Evolutionary conservation across 352 stramenopile genomes (phyloP).

Genomic region (Phytophthora litchii): DNA sequence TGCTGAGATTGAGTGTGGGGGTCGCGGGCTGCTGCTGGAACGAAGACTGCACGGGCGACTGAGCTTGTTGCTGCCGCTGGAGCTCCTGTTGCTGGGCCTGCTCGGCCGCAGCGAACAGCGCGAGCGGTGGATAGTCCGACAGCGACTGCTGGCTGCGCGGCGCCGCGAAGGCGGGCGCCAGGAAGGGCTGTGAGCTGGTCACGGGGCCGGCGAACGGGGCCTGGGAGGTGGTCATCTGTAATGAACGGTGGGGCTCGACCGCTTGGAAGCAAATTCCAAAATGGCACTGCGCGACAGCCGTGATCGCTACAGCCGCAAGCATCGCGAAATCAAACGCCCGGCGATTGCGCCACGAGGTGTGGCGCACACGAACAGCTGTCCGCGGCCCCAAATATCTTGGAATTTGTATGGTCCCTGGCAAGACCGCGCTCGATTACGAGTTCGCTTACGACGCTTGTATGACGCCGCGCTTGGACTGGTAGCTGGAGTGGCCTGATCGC

Average conservation of each 20-base stretch:
- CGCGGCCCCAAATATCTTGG: conserved; percentile 4
- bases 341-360: conserved; percentile 34
- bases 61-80: conserved; percentile 25
- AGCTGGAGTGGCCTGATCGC: background rate
- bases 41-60: conserved; percentile 7
- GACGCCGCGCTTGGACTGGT: conserved; percentile 1
- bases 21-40: conserved; percentile 10
- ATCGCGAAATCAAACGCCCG: conserved; percentile 35
- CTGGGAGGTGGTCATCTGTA: conserved; percentile 31
- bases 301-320: conserved; percentile 17
- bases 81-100: conserved; percentile 32
- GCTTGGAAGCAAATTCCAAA: conserved; percentile 45
- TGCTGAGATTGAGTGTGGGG: conserved; percentile 25
- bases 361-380: background rate
- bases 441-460: conserved; percentile 10
- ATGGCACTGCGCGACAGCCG: conserved; percentile 9
- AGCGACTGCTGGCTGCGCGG: conserved; percentile 38
- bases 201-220: conserved; percentile 16
- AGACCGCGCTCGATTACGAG: conserved; percentile 32
- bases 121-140: conserved; percentile 33
- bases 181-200: conserved; percentile 30
- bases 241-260: background rate
- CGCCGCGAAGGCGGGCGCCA: conserved; percentile 29
- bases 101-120: conserved; percentile 33
- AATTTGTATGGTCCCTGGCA: conserved; percentile 22